phyloP scores from a whole-genome alignment of 176 grass and related monocot genomes.

The Phoenix roebelenii region DNA sequence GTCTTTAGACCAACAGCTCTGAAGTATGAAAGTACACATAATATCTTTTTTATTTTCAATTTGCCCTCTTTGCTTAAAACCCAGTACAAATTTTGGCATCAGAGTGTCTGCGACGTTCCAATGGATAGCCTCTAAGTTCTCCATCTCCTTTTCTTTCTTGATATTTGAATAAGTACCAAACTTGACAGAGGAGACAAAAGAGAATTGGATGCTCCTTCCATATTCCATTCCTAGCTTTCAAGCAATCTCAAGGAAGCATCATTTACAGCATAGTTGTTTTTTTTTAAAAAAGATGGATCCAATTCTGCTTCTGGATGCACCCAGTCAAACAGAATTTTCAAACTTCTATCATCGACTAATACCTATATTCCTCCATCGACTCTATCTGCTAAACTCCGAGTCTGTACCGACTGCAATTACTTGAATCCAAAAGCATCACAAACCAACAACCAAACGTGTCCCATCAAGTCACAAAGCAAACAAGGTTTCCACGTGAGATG shows the following conservation, averaged over 20 bases:
- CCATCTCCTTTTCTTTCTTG: conserved; percentile 42
- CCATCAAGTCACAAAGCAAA: not conserved
- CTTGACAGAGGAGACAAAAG: conserved; percentile 75
- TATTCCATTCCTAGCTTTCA: conserved; percentile 42
- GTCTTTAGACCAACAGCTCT: too few species aligned
- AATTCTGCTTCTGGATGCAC: conserved; percentile 69
- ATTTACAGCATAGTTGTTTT: conserved; percentile 32
- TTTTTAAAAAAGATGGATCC: conserved; percentile 36
- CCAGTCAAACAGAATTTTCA: conserved; percentile 82
- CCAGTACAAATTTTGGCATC: conserved; percentile 20
- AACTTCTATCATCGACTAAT: conserved; percentile 15
- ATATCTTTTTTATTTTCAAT: too few species aligned
- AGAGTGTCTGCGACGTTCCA: conserved; percentile 21
- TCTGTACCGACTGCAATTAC: conserved; percentile 13
- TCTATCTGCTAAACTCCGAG: conserved; percentile 11
- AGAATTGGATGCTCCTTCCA: conserved; percentile 75
- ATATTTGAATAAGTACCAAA: conserved; percentile 66
- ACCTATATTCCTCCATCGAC: conserved; percentile 19
- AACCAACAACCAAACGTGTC: not conserved
- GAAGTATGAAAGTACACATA: too few species aligned
- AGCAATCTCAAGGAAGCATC: conserved; percentile 55
- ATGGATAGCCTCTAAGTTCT: conserved; percentile 32
- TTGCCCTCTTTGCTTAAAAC: too few species aligned
- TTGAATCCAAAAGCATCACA: conserved; percentile 3
- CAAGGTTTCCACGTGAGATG: not conserved